Conservation (phyloP, 805 yeast species). For the Ogataea neopini region DNA sequence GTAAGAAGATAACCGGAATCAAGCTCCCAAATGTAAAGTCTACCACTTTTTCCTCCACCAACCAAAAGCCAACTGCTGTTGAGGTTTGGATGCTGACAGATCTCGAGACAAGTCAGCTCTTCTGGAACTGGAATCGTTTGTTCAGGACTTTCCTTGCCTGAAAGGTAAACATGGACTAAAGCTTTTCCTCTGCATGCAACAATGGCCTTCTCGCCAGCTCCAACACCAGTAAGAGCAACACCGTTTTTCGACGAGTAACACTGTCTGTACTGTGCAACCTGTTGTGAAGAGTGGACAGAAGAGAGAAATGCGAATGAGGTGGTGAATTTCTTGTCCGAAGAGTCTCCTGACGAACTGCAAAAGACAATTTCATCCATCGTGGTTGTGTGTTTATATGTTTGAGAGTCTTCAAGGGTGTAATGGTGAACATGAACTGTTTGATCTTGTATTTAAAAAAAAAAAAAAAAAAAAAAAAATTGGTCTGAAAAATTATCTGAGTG, state of each 20-base stretch:
- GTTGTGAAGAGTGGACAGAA: conserved; percentile 49
- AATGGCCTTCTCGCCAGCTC: conserved; percentile 54
- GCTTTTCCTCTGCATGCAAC: conserved; percentile 74
- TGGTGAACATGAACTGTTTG: background rate
- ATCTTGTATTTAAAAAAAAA: background rate
- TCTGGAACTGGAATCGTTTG: conserved; percentile 87
- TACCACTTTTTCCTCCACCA: conserved; percentile 76
- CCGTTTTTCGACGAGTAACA: conserved; percentile 50
- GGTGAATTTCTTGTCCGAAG: conserved; percentile 39
- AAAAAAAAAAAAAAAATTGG: background rate
- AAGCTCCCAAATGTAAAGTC: conserved; percentile 82
- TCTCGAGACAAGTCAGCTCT: conserved; percentile 57
- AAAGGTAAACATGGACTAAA: conserved; percentile 66
- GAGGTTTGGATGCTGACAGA: conserved; percentile 38
- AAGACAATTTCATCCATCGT: conserved; percentile 54
- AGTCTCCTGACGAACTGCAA: conserved; percentile 47
- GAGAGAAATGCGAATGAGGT: conserved; percentile 40
- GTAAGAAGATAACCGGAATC: conserved; percentile 70
- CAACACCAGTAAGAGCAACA: conserved; percentile 46
- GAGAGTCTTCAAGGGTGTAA: too few relatives aligned
- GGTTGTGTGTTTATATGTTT: background rate
- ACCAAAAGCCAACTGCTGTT: conserved; percentile 54
- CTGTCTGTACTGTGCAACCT: conserved; percentile 51
- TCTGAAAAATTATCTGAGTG: conserved; percentile 3
- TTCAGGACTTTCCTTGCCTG: conserved; percentile 70